Conservation (phyloP, 1,284 basidiomycete species). For the Ceratobasidium sp. region DNA sequence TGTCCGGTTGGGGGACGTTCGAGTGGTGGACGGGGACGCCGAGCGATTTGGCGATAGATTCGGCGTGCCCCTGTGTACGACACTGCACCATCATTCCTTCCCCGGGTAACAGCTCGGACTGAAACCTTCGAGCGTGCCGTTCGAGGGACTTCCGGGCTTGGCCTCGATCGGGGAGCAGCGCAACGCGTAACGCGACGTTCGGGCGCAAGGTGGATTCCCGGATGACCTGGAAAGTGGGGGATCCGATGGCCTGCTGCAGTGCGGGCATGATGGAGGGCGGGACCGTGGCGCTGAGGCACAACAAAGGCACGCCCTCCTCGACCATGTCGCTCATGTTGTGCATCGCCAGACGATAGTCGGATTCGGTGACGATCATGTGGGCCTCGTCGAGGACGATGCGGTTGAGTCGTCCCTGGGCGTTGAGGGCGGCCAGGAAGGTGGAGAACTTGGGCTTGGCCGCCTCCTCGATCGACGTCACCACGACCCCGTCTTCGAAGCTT, state of each 20-base stretch:
- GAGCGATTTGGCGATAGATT: background rate
- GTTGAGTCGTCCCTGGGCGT: background rate
- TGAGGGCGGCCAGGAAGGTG: background rate
- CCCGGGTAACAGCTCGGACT: background rate
- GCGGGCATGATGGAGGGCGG: background rate
- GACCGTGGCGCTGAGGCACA: background rate
- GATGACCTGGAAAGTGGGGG: background rate
- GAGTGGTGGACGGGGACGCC: background rate
- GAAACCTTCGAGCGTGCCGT: too few relatives aligned
- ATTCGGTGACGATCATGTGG: background rate
- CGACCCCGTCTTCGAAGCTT: background rate
- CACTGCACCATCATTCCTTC: background rate
- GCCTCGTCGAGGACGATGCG: conserved; percentile 14
- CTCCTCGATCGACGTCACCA: background rate
- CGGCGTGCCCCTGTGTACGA: background rate
- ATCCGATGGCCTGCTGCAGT: background rate
- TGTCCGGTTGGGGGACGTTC: background rate
- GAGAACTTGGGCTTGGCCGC: background rate
- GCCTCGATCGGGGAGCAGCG: background rate
- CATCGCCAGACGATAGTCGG: background rate
- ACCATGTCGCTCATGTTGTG: background rate
- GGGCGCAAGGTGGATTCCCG: conserved; percentile 1
- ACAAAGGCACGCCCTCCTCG: background rate
- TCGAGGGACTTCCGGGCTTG: too few relatives aligned
- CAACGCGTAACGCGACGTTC: background rate